Evolutionary conservation across 371 early-diverging fungal genomes (phyloP), one percentile per base, ranked within the genome.

Genomic region (Entomophthora muscae): DNA sequence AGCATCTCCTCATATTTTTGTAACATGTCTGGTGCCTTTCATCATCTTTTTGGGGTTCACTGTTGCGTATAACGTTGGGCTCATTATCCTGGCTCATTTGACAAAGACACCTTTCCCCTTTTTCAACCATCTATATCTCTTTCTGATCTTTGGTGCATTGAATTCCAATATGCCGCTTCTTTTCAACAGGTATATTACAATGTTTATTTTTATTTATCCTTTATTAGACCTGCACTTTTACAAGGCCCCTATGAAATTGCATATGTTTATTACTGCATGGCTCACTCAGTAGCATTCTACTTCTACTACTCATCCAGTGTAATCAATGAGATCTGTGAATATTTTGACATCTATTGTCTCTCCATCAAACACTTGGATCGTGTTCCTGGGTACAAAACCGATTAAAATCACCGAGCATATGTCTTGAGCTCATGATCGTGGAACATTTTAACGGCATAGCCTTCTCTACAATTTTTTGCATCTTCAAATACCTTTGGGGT

Each of bases 31-130:
- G 63, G 76, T 87, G 1, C 71, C 80, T 5, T 88, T 88, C 68
- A 73, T 82, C 32, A 65, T 82, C 28, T 81, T 85, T 61, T 68
- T 81, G 31, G 90, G 90, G 1, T 74, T 88, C 29, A 78, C 84
- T 29, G 91, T 93, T 72, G 91, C 89, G 57, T 84, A 89, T 69
- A 86, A 85, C 54, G 90, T 90, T 57, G 84, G 86, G 26, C 71
- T 78, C 42, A 90, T 93, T 74, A 90, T 93, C 64, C 78, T 88
- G 2, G 84, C 89, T 22, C 93, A 93, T 69, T 91, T 93, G 13
- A 80, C 89, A 3, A 83, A 89, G 33, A 75, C 81, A 33, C 73
- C 76, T 3, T 93, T 88, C 77, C 92, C 92, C 3, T 76, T 74
- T 60, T 78, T 82, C 66, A 83, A 86, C 67, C 57, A 75, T 33